Evolutionary conservation across 768 basidiomycete genomes (phyloP).

Genomic region (Kwoniella sp.): DNA sequence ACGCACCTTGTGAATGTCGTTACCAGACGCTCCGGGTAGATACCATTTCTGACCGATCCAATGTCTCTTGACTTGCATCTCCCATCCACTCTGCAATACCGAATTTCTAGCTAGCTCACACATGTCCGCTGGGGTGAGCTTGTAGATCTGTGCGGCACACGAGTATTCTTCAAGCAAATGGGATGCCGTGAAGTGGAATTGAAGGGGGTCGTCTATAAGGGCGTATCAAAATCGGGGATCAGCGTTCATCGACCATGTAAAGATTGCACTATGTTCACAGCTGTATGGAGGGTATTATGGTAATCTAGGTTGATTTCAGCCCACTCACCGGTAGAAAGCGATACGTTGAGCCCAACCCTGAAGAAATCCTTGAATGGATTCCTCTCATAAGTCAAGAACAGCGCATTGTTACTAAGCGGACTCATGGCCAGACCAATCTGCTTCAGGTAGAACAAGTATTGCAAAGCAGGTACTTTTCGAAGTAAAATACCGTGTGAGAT

Average conservation of each 20-base stretch:
- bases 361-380: slow-evolving; percentile 98
- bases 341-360: slow-evolving; percentile 88
- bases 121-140: slow-evolving; percentile 74
- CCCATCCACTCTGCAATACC: slow-evolving; percentile 93
- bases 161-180: slow-evolving; percentile 79
- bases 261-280: too few species aligned
- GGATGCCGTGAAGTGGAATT: slow-evolving; percentile 98
- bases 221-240: neutral
- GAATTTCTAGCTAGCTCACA: slow-evolving; percentile 98
- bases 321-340: slow-evolving; percentile 85
- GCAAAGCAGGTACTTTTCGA: slow-evolving; percentile 90
- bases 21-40: slow-evolving; percentile 85
- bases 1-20: slow-evolving; percentile 89
- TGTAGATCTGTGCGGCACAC: slow-evolving; percentile 98
- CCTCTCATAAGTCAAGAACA: slow-evolving; percentile 89
- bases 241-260: too few species aligned
- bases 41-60: slow-evolving; percentile 87
- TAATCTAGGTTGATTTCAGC: too few species aligned
- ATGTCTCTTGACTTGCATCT: slow-evolving; percentile 90
- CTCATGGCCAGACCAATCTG: slow-evolving; percentile 99
- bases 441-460: slow-evolving; percentile 93
- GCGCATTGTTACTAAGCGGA: slow-evolving; percentile 93
- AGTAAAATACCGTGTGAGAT: slow-evolving; percentile 99
- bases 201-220: slow-evolving; percentile 56
- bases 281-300: too few species aligned